phyloP scores from a whole-genome alignment of 495 filamentous ascomycete genomes.

The Aspergillus cavernicola region DNA sequence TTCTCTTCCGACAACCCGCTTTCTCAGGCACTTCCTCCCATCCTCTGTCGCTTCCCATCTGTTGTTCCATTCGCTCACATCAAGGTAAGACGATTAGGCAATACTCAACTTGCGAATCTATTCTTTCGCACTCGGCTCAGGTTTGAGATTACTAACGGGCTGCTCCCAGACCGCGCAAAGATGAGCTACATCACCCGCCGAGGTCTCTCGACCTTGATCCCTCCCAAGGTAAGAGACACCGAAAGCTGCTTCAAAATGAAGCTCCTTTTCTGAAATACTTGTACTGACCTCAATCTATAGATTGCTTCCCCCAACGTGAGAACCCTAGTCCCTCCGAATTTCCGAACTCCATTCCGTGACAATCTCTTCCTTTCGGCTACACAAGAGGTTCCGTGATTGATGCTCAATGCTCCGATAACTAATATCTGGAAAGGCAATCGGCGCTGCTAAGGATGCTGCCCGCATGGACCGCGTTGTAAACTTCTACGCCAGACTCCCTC shows the following conservation, averaged over 20 bases:
- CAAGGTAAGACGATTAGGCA: slow-evolving; percentile 27
- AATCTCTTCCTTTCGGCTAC: slow-evolving; percentile 9
- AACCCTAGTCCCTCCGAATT: slow-evolving; percentile 21
- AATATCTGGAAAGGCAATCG: slow-evolving; percentile 64
- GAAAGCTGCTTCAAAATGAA: slow-evolving; percentile 1
- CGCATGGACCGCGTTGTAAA: slow-evolving; percentile 94
- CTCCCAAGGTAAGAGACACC: slow-evolving; percentile 75
- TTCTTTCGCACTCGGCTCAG: neutral
- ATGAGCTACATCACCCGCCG: slow-evolving; percentile 91
- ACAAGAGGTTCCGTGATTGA: neutral
- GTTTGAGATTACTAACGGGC: slow-evolving; percentile 25
- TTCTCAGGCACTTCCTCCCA: slow-evolving; percentile 32
- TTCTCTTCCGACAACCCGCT: slow-evolving; percentile 45
- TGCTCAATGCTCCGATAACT: slow-evolving; percentile 14
- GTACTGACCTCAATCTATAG: slow-evolving; percentile 42
- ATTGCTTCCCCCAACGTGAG: slow-evolving; percentile 93
- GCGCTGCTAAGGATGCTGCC: slow-evolving; percentile 87
- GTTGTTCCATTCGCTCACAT: slow-evolving; percentile 34
- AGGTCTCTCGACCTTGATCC: slow-evolving; percentile 95
- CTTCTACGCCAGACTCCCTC: slow-evolving; percentile 97
- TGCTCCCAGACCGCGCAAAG: slow-evolving; percentile 43
- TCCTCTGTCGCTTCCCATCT: slow-evolving; percentile 34
- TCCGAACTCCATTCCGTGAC: slow-evolving; percentile 19
- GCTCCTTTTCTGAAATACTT: neutral
- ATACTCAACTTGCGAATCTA: neutral